Evolutionary conservation across 139 green algal genomes (phyloP), one percentile per base, ranked within the genome.

Genomic region (Asterochloris sp.): DNA sequence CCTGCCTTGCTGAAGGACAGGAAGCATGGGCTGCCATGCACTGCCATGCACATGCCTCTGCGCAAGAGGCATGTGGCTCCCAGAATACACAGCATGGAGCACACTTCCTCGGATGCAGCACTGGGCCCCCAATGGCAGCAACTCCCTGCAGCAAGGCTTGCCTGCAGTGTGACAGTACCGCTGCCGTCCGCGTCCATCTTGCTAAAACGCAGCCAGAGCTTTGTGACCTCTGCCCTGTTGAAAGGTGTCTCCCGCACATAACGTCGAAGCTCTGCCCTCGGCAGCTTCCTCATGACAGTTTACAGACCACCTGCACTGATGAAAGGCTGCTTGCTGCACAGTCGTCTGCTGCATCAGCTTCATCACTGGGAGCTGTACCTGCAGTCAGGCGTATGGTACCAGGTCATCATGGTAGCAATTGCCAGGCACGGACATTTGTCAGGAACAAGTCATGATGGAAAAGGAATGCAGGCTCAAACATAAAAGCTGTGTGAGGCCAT

Each of bases 191-290:
- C 27, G 29, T 86, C 82, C 16, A 86, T 74, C 10, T 64, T 11
- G 16, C 47, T 62, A 24, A 86, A 86, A 1, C 77, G 73, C 16
- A 54, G 28, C 82, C 82, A 86, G 12, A 86, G 76, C 14, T 69
- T 81, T 14, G 73, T 54, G 2, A 86, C 76, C 54, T 86, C 82
- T 60, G 74, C 61, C 16, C 74, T 38, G 8, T 61, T 82, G 69
- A 86, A 86, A 14, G 82, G 82, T 13, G 82, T 86, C 29, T 86
- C 82, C 62, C 69, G 63, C 13, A 84, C 67, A 62, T 79, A 74
- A 0, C 81, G 66, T 73, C 73, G 73, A 24, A 84, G 23, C 73
- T 84, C 81, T 27, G 76, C 64, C 28, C 76, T 75, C 13, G 28
- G 73, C 26, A 84, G 15, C 24, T 69, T 80, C 23, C 76, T 61